phyloP scores from a whole-genome alignment of 1,139 yeast species.

The Pneumocystis carinii region DNA sequence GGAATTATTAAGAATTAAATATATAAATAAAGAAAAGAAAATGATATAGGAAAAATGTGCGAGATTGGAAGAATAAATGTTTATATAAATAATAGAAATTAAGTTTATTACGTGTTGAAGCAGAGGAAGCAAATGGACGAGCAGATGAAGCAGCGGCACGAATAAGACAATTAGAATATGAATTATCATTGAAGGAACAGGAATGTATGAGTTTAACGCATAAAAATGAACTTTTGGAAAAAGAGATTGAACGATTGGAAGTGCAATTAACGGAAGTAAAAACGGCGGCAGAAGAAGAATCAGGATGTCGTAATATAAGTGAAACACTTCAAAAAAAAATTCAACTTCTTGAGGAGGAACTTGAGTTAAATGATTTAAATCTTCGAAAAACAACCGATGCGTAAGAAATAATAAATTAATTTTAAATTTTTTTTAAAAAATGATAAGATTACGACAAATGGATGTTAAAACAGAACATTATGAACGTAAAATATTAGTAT shows the following conservation, averaged over 20 bases:
- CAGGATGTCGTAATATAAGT: slow-evolving; percentile 34
- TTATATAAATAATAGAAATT: slow-evolving; percentile 46
- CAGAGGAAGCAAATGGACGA: slow-evolving; percentile 95
- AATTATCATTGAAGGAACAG: slow-evolving; percentile 80
- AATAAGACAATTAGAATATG: slow-evolving; percentile 85
- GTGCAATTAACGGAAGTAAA: slow-evolving; percentile 63
- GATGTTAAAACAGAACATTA: slow-evolving; percentile 95
- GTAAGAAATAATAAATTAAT: slow-evolving; percentile 14
- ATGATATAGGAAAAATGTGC: background rate
- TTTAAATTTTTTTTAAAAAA: background rate
- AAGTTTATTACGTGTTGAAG: slow-evolving; percentile 79
- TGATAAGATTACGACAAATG: slow-evolving; percentile 54
- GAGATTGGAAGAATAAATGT: background rate
- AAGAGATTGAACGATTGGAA: slow-evolving; percentile 81
- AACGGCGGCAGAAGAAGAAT: slow-evolving; percentile 84
- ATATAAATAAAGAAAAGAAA: background rate
- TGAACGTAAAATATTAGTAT: slow-evolving; percentile 84
- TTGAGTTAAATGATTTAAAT: slow-evolving; percentile 83
- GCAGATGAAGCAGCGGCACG: slow-evolving; percentile 71
- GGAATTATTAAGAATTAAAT: background rate
- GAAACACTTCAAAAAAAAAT: slow-evolving; percentile 87
- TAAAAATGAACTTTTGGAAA: slow-evolving; percentile 81
- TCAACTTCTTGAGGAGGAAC: slow-evolving; percentile 80
- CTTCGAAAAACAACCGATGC: slow-evolving; percentile 87
- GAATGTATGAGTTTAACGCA: slow-evolving; percentile 85